Conservation (phyloP, 495 filamentous ascomycete species). For the Hyaloscypha finlandica region DNA sequence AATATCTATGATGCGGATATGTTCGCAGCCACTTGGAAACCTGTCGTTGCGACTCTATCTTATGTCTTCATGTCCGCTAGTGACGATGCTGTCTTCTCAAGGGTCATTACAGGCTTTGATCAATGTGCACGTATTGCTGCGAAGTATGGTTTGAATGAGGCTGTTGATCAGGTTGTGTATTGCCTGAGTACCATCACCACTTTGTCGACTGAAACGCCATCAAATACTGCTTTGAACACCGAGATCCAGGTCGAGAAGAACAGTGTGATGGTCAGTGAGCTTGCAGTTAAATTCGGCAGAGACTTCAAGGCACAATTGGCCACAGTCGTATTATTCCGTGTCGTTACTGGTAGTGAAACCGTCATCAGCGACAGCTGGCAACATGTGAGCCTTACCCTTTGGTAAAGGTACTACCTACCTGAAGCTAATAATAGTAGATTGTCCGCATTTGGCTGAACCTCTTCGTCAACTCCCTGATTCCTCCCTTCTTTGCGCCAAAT, state of each 20-base stretch:
- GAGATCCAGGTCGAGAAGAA: constrained; percentile 90
- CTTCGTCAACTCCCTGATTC: constrained; percentile 93
- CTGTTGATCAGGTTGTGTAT: constrained; percentile 87
- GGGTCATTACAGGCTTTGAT: constrained; percentile 91
- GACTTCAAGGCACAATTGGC: constrained; percentile 93
- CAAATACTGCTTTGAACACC: constrained; percentile 89
- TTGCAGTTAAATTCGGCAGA: constrained; percentile 93
- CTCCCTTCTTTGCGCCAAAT: constrained; percentile 74
- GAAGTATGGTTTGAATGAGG: constrained; percentile 79
- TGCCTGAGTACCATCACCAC: constrained; percentile 89
- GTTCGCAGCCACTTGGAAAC: constrained; percentile 95
- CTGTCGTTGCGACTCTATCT: constrained; percentile 89
- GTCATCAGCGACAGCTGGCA: constrained; percentile 80
- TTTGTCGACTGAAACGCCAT: constrained; percentile 69
- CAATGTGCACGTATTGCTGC: constrained; percentile 94
- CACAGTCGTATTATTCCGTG: constrained; percentile 88
- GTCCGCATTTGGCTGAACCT: constrained; percentile 92
- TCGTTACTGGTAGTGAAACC: constrained; percentile 80
- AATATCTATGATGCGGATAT: constrained; percentile 97
- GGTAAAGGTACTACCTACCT: neutral
- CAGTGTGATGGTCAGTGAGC: constrained; percentile 98
- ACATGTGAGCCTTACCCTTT: constrained; percentile 57
- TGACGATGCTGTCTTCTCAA: constrained; percentile 93
- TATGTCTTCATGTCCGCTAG: constrained; percentile 99
- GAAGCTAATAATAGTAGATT: constrained; percentile 53